Conservation (phyloP, 2,329 filamentous ascomycete genomes). For the Ophiostoma sp. region DNA sequence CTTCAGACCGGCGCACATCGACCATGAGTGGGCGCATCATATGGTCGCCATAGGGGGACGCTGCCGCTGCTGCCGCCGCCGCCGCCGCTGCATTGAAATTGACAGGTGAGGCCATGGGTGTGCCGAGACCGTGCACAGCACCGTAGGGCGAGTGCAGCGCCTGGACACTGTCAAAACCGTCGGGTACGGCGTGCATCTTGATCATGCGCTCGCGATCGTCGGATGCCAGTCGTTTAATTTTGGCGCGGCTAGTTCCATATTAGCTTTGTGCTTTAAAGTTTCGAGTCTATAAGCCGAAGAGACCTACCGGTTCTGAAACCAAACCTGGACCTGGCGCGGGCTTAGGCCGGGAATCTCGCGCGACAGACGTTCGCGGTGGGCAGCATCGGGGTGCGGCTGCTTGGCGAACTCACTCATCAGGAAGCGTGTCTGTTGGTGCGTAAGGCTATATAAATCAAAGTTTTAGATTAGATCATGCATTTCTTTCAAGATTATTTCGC, state of each 20-base stretch:
- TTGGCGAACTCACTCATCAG: conserved; percentile 96
- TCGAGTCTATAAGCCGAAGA: conserved; percentile 31
- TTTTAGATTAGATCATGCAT: not conserved
- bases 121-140: conserved; percentile 50
- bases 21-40: conserved; percentile 2
- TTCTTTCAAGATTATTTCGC: not conserved
- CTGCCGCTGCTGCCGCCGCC: conserved; percentile 16
- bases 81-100: conserved; percentile 33
- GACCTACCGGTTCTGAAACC: conserved; percentile 90
- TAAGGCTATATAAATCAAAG: conserved; percentile 55
- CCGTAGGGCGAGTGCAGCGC: conserved; percentile 64
- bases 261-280: not conserved
- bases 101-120: conserved; percentile 46
- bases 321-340: conserved; percentile 90
- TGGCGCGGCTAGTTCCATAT: conserved; percentile 47
- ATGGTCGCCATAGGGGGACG: conserved; percentile 2
- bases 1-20: not conserved
- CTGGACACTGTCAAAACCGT: conserved; percentile 65
- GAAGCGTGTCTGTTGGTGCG: conserved; percentile 94
- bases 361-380: conserved; percentile 79
- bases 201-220: conserved; percentile 67
- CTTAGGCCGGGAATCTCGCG: conserved; percentile 87
- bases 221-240: conserved; percentile 65
- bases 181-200: conserved; percentile 65
- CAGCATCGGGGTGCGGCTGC: conserved; percentile 88